Conservation (phyloP, 805 yeast genomes). For the Kodamaea lidongshanica region DNA sequence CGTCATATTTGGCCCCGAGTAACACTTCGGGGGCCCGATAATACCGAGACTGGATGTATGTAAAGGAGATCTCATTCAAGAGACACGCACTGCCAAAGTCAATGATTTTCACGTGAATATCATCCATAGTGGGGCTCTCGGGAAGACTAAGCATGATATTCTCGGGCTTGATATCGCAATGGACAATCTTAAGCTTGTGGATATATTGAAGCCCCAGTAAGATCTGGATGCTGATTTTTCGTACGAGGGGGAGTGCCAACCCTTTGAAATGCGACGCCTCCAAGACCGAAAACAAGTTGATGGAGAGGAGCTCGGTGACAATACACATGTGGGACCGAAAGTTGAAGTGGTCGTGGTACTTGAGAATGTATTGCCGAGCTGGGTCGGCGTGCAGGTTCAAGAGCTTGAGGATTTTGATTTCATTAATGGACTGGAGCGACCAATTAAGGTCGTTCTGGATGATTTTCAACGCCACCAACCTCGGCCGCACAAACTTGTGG, state of each 20-base stretch:
- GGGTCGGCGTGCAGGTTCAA: conserved; percentile 25
- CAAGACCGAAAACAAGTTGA: conserved; percentile 58
- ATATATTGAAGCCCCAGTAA: conserved; percentile 55
- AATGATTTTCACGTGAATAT: conserved; percentile 56
- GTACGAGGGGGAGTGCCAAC: conserved; percentile 34
- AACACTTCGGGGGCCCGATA: conserved; percentile 77
- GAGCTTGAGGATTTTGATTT: conserved; percentile 58
- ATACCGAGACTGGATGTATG: conserved; percentile 59
- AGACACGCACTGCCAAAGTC: conserved; percentile 73
- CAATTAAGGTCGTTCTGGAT: conserved; percentile 68
- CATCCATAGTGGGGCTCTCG: conserved; percentile 9
- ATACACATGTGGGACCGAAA: conserved; percentile 82
- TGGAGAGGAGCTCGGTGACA: conserved; percentile 63
- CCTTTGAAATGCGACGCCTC: conserved; percentile 49
- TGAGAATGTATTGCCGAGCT: conserved; percentile 5
- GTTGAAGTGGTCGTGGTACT: conserved; percentile 61
- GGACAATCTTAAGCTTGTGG: conserved; percentile 55
- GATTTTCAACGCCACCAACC: conserved; percentile 65
- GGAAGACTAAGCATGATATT: conserved; percentile 57
- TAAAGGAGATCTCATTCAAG: conserved; percentile 36
- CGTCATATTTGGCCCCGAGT: conserved; percentile 55
- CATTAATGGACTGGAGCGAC: conserved; percentile 73
- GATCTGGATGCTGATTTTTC: conserved; percentile 47
- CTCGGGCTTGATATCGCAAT: conserved; percentile 85
- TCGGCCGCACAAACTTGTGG: conserved; percentile 43